Evolutionary conservation across 176 grass and related monocot species (phyloP), one percentile per base, ranked within the genome.

Genomic region (Dendrocalamus sinicus): DNA sequence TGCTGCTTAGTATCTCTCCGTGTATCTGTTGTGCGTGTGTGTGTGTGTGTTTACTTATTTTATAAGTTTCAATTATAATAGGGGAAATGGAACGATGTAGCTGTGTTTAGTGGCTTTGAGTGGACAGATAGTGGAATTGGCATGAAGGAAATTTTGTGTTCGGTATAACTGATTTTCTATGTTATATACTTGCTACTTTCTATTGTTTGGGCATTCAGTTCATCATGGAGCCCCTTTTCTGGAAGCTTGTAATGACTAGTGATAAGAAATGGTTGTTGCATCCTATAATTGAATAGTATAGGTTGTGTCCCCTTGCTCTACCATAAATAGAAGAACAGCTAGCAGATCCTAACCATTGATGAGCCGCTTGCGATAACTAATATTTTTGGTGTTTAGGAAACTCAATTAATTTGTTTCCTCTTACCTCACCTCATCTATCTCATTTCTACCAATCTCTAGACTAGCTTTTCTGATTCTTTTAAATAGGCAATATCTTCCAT

Each of bases 251-350:
- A 75, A 65, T 52, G 37, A 20, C 71, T 23, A 52, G 32, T 77
- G 41, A 59, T 7, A 58, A 68, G 26, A 12, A 53, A 66, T 53
- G 23, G 8, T 44, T 67, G 19, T 83, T 74, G 12, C 5, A 68
- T 75, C 39, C 80, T 71, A 71, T 24, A 78, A 67, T 79, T 20
- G 7, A 89, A 40, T 57, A 79, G 32, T 73, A 35, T 19, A 60
- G 30, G 35, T 61, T 76, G 19, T 41, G 23, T 28, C 40, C 26
- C 52, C 48, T 50, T 60, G 51, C 50, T 76, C 13, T 61, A 46
- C 41, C 58, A 24, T 84, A 35, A 75, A 54, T 66, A 53, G 45
- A 66, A 41, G 46, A 65, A 74, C 55, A 52, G 1, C 24, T n/a
- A n/a, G n/a, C n/a, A 48, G 30, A 66, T 62, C 35, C 82, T 39